Percentiles rank a stretch among this genome's conserved stretches.
phyloP scores from a whole-genome alignment of 768 basidiomycete species.

The Sporobolomyces pararoseus region DNA sequence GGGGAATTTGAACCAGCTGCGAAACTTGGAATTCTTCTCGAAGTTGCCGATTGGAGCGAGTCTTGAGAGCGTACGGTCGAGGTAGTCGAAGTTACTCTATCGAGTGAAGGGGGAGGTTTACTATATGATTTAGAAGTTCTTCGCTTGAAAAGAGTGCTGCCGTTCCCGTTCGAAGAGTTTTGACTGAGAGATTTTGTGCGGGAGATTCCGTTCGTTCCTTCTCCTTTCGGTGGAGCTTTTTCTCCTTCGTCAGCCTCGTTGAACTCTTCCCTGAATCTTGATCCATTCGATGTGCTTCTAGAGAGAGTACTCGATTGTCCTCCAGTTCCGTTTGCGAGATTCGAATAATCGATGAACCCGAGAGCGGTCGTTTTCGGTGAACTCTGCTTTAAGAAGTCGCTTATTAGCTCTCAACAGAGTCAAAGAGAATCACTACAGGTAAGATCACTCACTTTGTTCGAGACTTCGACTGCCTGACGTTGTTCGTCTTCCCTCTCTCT shows the following conservation, averaged over 20 bases:
- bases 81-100: neutral
- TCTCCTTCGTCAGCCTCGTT: neutral
- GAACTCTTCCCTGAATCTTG: constrained; percentile 10
- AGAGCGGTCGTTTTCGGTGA: neutral
- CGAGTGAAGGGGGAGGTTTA: neutral
- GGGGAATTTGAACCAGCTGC: neutral
- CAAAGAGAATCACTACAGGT: too few species aligned
- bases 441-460: neutral
- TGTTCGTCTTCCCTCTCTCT: neutral
- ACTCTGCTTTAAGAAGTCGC: neutral
- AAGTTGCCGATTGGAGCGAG: constrained; percentile 6
- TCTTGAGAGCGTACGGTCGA: neutral
- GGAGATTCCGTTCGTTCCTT: neutral
- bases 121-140: neutral
- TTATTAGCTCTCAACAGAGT: neutral
- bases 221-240: neutral
- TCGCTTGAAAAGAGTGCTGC: neutral
- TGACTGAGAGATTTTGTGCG: neutral
- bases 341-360: neutral
- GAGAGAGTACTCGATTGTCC: neutral
- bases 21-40: constrained; percentile 9
- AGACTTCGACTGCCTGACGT: neutral
- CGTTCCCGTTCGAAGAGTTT: too few species aligned
- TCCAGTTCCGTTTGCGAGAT: neutral
- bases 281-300: constrained; percentile 1